phyloP scores from a whole-genome alignment of 225 moss, liverwort and hornwort genomes.

The Physcomitrium patens region DNA sequence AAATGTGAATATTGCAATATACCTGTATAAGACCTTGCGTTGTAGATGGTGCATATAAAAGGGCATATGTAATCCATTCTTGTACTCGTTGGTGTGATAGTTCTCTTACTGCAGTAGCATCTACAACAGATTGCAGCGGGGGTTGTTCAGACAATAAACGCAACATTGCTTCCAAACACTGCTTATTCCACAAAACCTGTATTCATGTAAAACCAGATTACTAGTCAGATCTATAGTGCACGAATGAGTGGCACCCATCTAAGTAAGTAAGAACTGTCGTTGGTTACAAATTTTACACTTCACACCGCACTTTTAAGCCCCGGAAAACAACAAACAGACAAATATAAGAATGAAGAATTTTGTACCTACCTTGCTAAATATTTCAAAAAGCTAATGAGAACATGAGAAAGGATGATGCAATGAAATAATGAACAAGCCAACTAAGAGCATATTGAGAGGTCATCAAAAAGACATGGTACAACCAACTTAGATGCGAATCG shows the following conservation, averaged over 20 bases:
- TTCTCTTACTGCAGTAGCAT: conserved; percentile 48
- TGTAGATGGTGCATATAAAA: conserved; percentile 78
- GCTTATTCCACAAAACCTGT: conserved; percentile 83
- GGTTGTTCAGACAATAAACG: conserved; percentile 66
- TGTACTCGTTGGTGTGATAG: conserved; percentile 69
- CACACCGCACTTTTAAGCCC: not conserved
- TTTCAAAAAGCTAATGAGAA: conserved; percentile 9
- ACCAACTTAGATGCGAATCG: conserved; percentile 12
- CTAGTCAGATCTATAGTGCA: conserved; percentile 19
- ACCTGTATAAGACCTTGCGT: conserved; percentile 95
- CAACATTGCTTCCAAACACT: conserved; percentile 72
- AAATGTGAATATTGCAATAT: conserved; percentile 1
- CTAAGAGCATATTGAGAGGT: conserved; percentile 1
- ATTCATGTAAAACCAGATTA: conserved; percentile 15
- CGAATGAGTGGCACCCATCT: conserved; percentile 18
- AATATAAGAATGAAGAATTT: not conserved
- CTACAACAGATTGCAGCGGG: conserved; percentile 49
- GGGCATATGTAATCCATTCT: conserved; percentile 82
- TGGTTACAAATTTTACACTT: conserved; percentile 3
- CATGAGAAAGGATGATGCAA: conserved; percentile 16
- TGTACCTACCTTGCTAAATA: conserved; percentile 11
- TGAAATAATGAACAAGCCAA: conserved; percentile 17
- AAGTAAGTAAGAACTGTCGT: conserved; percentile 3
- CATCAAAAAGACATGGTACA: conserved; percentile 21
- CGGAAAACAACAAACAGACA: not conserved